Conservation (phyloP, 2,329 filamentous ascomycete genomes). For the Alternaria infectoria region DNA sequence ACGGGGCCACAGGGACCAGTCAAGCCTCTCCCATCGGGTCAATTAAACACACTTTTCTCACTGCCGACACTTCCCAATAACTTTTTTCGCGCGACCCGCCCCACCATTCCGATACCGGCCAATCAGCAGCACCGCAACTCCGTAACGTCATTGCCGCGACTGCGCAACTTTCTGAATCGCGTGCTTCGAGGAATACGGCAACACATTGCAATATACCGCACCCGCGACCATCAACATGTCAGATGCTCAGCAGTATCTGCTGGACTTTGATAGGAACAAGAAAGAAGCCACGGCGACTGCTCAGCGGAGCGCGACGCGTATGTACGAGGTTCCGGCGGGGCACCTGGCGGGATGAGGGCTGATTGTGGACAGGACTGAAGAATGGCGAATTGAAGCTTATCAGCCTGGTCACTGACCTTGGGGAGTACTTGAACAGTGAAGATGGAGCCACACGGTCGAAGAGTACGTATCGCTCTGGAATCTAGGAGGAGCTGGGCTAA, state of each 20-base stretch:
- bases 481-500: conserved; percentile 15
- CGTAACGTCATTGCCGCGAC: conserved; percentile 23
- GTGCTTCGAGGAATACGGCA: conserved; percentile 2
- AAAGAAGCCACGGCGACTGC: conserved; percentile 54
- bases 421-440: conserved; percentile 72
- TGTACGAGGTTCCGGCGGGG: conserved; percentile 19
- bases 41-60: conserved; percentile 3
- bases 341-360: conserved; percentile 17
- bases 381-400: conserved; percentile 66
- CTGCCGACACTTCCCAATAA: conserved; percentile 2
- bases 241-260: conserved; percentile 59
- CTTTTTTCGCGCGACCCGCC: conserved; percentile 20
- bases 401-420: conserved; percentile 67
- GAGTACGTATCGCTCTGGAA: conserved; percentile 46
- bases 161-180: conserved; percentile 19
- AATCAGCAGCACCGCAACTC: conserved; percentile 24
- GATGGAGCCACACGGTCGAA: conserved; percentile 66
- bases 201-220: not conserved
- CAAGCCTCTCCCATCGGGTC: not conserved
- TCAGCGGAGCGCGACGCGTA: conserved; percentile 51
- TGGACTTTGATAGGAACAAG: conserved; percentile 58
- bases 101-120: conserved; percentile 27
- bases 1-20: not conserved
- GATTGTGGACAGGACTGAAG: conserved; percentile 59
- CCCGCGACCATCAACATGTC: conserved; percentile 51